Evolutionary conservation across 331 rosid genomes (phyloP).

Genomic region (Malus hybrid): DNA sequence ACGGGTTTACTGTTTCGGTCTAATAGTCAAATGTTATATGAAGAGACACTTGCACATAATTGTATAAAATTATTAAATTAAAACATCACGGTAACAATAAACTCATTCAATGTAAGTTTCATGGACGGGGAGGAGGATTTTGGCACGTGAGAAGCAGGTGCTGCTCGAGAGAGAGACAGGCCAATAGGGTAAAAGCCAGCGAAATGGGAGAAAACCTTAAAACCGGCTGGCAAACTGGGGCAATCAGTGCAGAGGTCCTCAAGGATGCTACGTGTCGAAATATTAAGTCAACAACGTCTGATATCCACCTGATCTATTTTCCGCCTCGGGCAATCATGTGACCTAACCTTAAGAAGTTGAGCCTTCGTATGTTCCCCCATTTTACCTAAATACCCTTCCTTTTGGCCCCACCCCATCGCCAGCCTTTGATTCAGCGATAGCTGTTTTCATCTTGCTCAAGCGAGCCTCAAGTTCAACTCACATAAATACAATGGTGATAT

Average conservation of each 20-base stretch:
- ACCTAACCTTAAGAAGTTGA: slow-evolving; percentile 59
- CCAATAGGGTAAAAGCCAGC: background rate
- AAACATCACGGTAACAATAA: too few species aligned
- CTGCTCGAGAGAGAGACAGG: background rate
- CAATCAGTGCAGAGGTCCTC: slow-evolving; percentile 9
- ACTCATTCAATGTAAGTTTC: too few species aligned
- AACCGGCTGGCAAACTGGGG: background rate
- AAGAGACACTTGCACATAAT: too few species aligned
- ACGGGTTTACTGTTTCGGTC: background rate
- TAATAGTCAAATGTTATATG: background rate
- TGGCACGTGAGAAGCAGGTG: slow-evolving; percentile 9
- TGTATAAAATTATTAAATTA: too few species aligned
- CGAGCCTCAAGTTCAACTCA: too few species aligned
- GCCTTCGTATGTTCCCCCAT: slow-evolving; percentile 8
- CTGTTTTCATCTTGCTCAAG: too few species aligned
- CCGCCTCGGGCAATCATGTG: slow-evolving; percentile 50
- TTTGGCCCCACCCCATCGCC: background rate
- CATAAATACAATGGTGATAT: too few species aligned
- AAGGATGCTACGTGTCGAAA: slow-evolving; percentile 51
- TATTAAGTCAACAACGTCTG: slow-evolving; percentile 26
- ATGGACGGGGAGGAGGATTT: background rate
- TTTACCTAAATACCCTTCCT: slow-evolving; percentile 28
- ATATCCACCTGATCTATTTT: slow-evolving; percentile 40
- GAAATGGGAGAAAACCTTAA: slow-evolving; percentile 28
- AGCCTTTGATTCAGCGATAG: too few species aligned